phyloP scores from a whole-genome alignment of 2,329 filamentous ascomycete genomes.

The Parastagonospora avenae region DNA sequence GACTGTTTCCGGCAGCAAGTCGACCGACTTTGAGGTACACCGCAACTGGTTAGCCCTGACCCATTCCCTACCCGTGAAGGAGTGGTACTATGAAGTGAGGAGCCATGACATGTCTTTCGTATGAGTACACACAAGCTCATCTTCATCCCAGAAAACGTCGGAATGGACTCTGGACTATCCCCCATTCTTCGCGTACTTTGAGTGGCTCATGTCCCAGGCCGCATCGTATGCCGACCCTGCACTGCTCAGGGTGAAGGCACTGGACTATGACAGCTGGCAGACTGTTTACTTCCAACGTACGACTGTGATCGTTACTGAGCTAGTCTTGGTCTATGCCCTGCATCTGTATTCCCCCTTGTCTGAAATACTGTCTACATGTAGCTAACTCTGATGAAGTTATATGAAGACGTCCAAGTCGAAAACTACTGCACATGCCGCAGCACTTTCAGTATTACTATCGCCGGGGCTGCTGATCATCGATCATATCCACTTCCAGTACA shows the following conservation, averaged over 20 bases:
- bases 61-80: conserved; percentile 79
- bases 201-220: conserved; percentile 85
- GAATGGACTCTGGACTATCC: conserved; percentile 99
- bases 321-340: conserved; percentile 82
- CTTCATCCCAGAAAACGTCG: conserved; percentile 71
- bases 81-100: conserved; percentile 89
- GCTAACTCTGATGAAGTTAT: conserved; percentile 60
- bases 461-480: conserved; percentile 96
- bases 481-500: conserved; percentile 99
- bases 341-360: conserved; percentile 61
- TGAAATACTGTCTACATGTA: background rate
- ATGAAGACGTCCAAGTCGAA: conserved; percentile 76
- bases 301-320: conserved; percentile 85
- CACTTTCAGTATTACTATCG: conserved; percentile 86
- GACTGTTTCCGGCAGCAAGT: conserved; percentile 70
- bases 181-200: conserved; percentile 96
- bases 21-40: conserved; percentile 98
- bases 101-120: background rate
- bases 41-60: conserved; percentile 98
- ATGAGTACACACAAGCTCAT: conserved; percentile 15
- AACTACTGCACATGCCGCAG: conserved; percentile 80
- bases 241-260: conserved; percentile 81
- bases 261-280: conserved; percentile 89
- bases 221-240: conserved; percentile 77
- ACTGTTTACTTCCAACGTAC: conserved; percentile 90